Evolutionary conservation across 768 basidiomycete genomes (phyloP).

Genomic region (Leucocoprinus leucothites): DNA sequence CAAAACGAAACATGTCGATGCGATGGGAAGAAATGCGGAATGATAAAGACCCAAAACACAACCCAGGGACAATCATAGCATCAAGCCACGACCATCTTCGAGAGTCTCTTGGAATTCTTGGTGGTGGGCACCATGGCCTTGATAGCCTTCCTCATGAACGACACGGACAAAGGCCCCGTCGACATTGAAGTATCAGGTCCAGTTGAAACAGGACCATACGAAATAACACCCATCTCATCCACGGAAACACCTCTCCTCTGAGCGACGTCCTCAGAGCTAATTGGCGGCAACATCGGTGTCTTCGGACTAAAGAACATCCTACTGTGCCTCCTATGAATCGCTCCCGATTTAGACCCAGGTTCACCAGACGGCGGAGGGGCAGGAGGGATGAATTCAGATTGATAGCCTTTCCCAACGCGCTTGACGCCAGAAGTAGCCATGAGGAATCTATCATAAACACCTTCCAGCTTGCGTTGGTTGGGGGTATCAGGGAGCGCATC

Average conservation of each 20-base stretch:
- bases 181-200: slow-evolving; percentile 35
- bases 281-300: slow-evolving; percentile 65
- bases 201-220: slow-evolving; percentile 27
- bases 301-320: slow-evolving; percentile 46
- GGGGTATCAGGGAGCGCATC: slow-evolving; percentile 49
- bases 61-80: background rate
- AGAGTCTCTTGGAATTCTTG: slow-evolving; percentile 9
- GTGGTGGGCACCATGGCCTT: slow-evolving; percentile 64
- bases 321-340: slow-evolving; percentile 29
- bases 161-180: slow-evolving; percentile 46
- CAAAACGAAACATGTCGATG: slow-evolving; percentile 2
- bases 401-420: slow-evolving; percentile 77
- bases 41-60: background rate
- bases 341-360: slow-evolving; percentile 18
- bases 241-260: slow-evolving; percentile 45
- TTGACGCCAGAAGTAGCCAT: slow-evolving; percentile 82
- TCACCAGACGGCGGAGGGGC: slow-evolving; percentile 30
- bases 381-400: slow-evolving; percentile 61
- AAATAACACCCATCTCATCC: slow-evolving; percentile 65
- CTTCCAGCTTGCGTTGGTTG: slow-evolving; percentile 59
- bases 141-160: slow-evolving; percentile 67
- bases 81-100: slow-evolving; percentile 13
- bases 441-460: slow-evolving; percentile 78
- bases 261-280: slow-evolving; percentile 58
- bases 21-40: background rate